Conservation (phyloP, 129 eudicot species). For the Helianthus tuberosus region DNA sequence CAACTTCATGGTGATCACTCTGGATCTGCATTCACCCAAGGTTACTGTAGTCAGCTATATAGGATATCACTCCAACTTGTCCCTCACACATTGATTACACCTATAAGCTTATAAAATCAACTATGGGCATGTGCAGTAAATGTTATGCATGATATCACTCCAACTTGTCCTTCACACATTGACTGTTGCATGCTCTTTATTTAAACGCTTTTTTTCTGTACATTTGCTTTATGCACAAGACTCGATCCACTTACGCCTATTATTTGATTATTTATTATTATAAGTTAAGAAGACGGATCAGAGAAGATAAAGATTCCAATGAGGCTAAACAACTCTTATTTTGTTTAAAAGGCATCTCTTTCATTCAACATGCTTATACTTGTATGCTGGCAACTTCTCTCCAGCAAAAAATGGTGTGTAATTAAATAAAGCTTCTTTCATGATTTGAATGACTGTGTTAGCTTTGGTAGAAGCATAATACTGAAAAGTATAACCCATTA, state of each 20-base stretch:
- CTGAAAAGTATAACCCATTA: background rate
- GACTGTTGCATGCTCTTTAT: background rate
- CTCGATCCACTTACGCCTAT: too few species aligned
- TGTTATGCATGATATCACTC: background rate
- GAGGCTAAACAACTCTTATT: background rate
- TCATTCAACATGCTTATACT: background rate
- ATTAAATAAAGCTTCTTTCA: background rate
- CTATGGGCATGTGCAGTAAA: background rate
- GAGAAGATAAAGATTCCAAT: too few species aligned
- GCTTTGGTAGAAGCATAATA: background rate
- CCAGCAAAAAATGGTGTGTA: background rate
- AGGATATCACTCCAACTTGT: background rate
- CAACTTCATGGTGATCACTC: constrained; percentile 92
- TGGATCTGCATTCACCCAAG: constrained; percentile 61
- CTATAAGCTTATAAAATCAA: background rate
- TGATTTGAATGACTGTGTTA: background rate
- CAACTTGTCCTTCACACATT: background rate
- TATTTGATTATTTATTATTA: too few species aligned
- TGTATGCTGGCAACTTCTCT: background rate
- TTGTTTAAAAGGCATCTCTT: background rate
- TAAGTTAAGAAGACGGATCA: background rate
- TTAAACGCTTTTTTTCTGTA: too few species aligned
- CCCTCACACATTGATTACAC: background rate
- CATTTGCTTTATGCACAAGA: too few species aligned
- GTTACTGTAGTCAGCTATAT: constrained; percentile 2